Percentiles rank a stretch among this genome's conserved stretches.
phyloP scores from a whole-genome alignment of 345 rosid species.

The Populus pruinosa region DNA sequence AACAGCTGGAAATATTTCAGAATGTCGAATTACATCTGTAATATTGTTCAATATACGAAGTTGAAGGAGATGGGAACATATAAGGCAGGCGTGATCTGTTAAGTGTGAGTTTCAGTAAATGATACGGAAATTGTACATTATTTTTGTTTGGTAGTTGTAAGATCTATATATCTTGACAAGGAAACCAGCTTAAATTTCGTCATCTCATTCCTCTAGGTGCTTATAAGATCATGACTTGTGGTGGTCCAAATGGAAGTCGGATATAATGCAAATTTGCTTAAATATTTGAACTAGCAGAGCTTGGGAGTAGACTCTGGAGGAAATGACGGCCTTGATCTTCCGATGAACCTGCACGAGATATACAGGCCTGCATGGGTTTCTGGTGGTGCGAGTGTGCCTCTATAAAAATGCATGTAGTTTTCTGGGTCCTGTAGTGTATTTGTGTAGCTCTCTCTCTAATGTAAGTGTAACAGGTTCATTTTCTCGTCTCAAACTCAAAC shows the following conservation, averaged over 20 bases:
- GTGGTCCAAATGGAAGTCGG: not conserved
- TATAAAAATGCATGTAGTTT: not conserved
- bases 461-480: constrained; percentile 1
- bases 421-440: constrained; percentile 19
- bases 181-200: constrained; percentile 10
- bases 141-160: constrained; percentile 6
- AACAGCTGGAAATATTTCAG: constrained; percentile 20
- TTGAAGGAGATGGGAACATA: constrained; percentile 5
- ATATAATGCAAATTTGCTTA: not conserved
- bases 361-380: constrained; percentile 1
- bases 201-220: constrained; percentile 6
- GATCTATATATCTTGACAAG: not conserved
- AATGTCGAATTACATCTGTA: constrained; percentile 20
- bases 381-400: constrained; percentile 6
- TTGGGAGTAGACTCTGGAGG: not conserved
- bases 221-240: not conserved
- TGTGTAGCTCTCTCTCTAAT: not conserved
- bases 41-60: constrained; percentile 15
- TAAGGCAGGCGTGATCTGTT: constrained; percentile 6
- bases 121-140: constrained; percentile 24
- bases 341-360: not conserved
- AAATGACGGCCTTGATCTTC: not conserved
- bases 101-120: constrained; percentile 32
- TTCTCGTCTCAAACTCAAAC: constrained; percentile 1
- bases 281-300: not conserved